These are phyloP conservation scores for Neurospora sublineolata DNA, from an alignment of 495 filamentous ascomycete genomes.

Conservation along the genomic window DNA sequence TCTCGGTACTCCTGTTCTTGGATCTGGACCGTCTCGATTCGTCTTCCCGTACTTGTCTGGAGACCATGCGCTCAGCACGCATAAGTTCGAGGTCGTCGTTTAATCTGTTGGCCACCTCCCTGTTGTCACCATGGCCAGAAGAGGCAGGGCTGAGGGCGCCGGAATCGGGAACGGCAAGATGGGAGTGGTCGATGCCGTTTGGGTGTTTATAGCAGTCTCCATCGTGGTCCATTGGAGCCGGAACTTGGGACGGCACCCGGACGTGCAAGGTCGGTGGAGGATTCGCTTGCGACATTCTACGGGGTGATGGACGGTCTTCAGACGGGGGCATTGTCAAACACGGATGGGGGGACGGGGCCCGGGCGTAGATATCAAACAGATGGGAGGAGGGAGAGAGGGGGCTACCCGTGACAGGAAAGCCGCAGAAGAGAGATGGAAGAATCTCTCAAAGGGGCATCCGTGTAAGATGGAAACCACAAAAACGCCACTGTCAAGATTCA, in stretches of 20 bases:
- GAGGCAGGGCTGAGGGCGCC: constrained; percentile 7
- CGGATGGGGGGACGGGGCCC: background rate
- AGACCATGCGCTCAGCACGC: constrained; percentile 66
- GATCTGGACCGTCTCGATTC: constrained; percentile 28
- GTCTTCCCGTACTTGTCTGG: constrained; percentile 34
- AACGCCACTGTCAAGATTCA: background rate
- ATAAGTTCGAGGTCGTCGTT: constrained; percentile 79
- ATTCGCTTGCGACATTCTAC: background rate
- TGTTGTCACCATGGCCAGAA: constrained; percentile 5
- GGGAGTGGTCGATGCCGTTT: constrained; percentile 10
- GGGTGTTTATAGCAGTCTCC: constrained; percentile 10
- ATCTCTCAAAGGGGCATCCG: background rate
- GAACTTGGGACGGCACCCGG: constrained; percentile 16
- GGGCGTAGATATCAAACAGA: background rate
- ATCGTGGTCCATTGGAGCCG: constrained; percentile 8
- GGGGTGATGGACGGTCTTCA: background rate
- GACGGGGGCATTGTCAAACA: background rate
- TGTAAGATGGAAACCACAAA: background rate
- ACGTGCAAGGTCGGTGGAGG: constrained; percentile 12
- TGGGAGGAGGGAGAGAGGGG: background rate
- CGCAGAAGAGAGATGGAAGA: background rate
- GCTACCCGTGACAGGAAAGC: background rate
- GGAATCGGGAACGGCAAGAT: constrained; percentile 11
- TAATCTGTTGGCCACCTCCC: constrained; percentile 58
- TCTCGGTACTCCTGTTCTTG: constrained; percentile 27